Evolutionary conservation across 2,329 filamentous ascomycete genomes (phyloP).

Genomic region (Alternaria sp.): DNA sequence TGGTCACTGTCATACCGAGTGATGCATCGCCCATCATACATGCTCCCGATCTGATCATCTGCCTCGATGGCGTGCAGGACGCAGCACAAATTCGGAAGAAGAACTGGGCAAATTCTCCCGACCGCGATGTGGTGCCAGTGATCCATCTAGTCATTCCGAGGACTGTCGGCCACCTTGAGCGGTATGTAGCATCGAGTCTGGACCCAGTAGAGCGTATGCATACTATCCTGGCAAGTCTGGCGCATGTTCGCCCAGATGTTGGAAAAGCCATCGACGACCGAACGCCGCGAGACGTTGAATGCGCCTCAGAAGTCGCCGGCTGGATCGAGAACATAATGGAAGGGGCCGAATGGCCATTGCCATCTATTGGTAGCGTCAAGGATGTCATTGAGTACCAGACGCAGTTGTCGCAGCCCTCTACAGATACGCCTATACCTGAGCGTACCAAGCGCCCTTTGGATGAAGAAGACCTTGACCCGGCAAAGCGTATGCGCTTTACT

Average conservation of each 20-base stretch:
- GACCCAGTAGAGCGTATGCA: constrained; percentile 38
- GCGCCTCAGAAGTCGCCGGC: constrained; percentile 38
- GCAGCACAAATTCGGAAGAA: constrained; percentile 36
- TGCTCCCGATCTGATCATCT: constrained; percentile 53
- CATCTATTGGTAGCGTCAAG: constrained; percentile 43
- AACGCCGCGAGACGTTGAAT: constrained; percentile 32
- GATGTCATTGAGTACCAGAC: constrained; percentile 41
- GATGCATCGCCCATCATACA: constrained; percentile 29
- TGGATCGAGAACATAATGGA: constrained; percentile 29
- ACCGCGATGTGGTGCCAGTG: constrained; percentile 36
- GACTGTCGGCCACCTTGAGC: constrained; percentile 56
- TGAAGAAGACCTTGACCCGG: constrained; percentile 34
- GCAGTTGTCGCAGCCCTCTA: constrained; percentile 32
- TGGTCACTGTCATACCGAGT: constrained; percentile 49
- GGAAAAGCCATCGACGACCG: constrained; percentile 45
- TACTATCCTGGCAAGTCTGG: constrained; percentile 50
- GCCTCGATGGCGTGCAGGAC: constrained; percentile 49
- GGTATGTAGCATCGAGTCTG: constrained; percentile 42
- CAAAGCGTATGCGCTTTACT: constrained; percentile 49
- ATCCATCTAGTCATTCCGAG: constrained; percentile 54
- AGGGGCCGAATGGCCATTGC: constrained; percentile 38
- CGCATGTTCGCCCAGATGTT: constrained; percentile 41
- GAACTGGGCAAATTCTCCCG: constrained; percentile 34
- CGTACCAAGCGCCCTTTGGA: constrained; percentile 43
- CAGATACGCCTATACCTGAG: constrained; percentile 28